A percentile compares a stretch with the other conserved stretches of the same genome.
These are phyloP conservation scores for Colletotrichum cordylinicola DNA, from an alignment of 2,329 filamentous ascomycete genomes.

Conservation along the genomic window DNA sequence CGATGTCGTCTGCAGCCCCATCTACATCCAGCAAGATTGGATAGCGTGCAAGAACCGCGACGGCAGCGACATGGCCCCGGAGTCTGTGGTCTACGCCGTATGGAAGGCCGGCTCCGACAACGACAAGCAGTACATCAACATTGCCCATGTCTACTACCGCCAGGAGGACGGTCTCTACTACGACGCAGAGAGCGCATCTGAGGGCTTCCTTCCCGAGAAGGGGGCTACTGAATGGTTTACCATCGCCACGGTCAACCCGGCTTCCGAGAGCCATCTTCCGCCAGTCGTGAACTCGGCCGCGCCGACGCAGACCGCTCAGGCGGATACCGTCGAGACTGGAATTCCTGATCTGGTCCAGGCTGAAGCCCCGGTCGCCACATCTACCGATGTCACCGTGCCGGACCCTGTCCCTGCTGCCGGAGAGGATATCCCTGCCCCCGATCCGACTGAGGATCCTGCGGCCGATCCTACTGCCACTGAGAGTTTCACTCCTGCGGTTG, in stretches of 20 bases:
- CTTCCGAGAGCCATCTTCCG: not conserved
- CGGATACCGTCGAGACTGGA: not conserved
- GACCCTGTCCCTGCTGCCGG: not conserved
- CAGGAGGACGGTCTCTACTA: not conserved
- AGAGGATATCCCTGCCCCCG: not conserved
- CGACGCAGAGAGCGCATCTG: not conserved
- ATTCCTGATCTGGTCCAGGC: not conserved
- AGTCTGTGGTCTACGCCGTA: conserved; percentile 25
- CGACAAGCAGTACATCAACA: conserved; percentile 24
- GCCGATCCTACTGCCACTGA: not conserved
- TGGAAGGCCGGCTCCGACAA: conserved; percentile 25
- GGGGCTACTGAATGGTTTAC: not conserved
- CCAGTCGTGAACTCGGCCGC: not conserved
- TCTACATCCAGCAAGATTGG: conserved; percentile 29
- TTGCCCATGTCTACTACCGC: conserved; percentile 26
- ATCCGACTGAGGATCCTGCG: not conserved
- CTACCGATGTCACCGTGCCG: not conserved
- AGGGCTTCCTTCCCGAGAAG: not conserved
- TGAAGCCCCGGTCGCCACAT: not conserved
- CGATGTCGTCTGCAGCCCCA: conserved; percentile 28
- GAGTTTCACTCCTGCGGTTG: not conserved
- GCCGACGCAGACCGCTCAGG: not conserved
- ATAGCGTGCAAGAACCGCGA: conserved; percentile 24
- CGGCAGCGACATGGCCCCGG: not conserved
- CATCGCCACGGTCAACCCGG: not conserved